Base-by-base conservation (phyloP, 371 early-diverging fungal species). In the Apophysomyces elegans region DNA sequence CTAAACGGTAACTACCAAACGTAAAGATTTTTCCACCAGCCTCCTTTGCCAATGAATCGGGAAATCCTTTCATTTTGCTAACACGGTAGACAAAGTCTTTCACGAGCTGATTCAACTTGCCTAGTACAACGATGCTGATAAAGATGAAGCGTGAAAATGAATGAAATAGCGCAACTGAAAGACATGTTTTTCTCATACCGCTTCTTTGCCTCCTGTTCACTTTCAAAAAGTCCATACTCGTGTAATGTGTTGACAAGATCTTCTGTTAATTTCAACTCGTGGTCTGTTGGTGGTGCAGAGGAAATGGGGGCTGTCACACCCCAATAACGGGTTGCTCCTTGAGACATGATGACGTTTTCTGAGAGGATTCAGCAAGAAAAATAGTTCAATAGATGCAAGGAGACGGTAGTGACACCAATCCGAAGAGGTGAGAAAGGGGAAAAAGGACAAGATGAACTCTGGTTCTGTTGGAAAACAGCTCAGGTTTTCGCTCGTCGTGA, bases 11-110 rank as follows among this genome's bases (percentile, higher is more conserved):
- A 59, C 99, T 98, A 9, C 99, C 99, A 83, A 96, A 99, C 0
- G 99, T 99, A 74, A 95, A 99, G 45, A 99, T 99, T 80, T 97
- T 97, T 41, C 99, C 99, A 46, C 97, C 97, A 45, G 92, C 94
- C 62, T 93, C 91, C 60, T 80, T 86, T 2, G 97, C 97, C 32
- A 94, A 70, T 11, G 89, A 78, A 68, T 93, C 96, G 14, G 94
- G 88, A 37, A 93, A 81, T 14, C 86, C 86, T 61, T 90, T 87
- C 37, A 88, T 70, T 65, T 75, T 78, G 47, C 88, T 85, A 8
- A 90, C 90, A 35, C 75, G 71, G 58, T 91, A 90, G 7, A 99
- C 96, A 80, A 99, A 97, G 54, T 94, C 91, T 71, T 96, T 95
- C 60, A 96, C 93, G 57, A 97, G 75, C 62, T 79, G 76, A 75